Percentiles rank a stretch among this genome's conserved stretches.
These are phyloP conservation scores for Epipyxis sp. DNA, from an alignment of 108 stramenopile species.

Conservation along the genomic window DNA sequence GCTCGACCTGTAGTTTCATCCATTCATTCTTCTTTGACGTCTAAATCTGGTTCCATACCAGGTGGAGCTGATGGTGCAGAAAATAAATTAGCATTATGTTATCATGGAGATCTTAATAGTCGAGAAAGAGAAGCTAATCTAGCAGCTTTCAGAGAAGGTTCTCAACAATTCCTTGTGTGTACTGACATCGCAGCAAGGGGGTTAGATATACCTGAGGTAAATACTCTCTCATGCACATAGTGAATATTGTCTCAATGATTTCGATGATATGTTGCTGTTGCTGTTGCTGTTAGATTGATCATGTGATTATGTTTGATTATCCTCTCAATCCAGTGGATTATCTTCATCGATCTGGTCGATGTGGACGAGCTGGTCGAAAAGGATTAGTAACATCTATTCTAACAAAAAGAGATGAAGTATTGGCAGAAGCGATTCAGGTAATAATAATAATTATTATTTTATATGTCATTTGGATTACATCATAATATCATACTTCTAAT, in stretches of 20 bases:
- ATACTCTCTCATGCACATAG: background rate
- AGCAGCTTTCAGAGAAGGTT: background rate
- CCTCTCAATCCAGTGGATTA: slow-evolving; percentile 81
- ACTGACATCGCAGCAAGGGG: slow-evolving; percentile 83
- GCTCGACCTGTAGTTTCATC: too few relatives aligned
- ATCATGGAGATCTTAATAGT: slow-evolving; percentile 32
- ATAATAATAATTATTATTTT: too few relatives aligned
- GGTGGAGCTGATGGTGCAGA: slow-evolving; percentile 41
- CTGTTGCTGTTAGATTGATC: too few relatives aligned
- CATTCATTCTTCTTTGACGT: too few relatives aligned
- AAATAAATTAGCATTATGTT: slow-evolving; percentile 16
- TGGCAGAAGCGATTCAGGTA: slow-evolving; percentile 1
- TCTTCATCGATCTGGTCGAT: slow-evolving; percentile 77
- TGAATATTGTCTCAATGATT: too few relatives aligned
- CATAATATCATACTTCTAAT: too few relatives aligned
- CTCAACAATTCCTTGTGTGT: slow-evolving; percentile 60
- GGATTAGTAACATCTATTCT: background rate
- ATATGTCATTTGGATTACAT: too few relatives aligned
- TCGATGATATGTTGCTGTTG: background rate
- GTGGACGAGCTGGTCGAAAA: background rate
- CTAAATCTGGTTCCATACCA: too few relatives aligned
- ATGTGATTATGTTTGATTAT: slow-evolving; percentile 86
- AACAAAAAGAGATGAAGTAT: slow-evolving; percentile 5
- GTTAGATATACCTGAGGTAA: slow-evolving; percentile 74
- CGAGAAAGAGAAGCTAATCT: background rate